A percentile compares a stretch with the other conserved stretches of the same genome.
These are phyloP conservation scores for Clarkia xantiana DNA, from an alignment of 345 rosid species.

Conservation along the genomic window DNA sequence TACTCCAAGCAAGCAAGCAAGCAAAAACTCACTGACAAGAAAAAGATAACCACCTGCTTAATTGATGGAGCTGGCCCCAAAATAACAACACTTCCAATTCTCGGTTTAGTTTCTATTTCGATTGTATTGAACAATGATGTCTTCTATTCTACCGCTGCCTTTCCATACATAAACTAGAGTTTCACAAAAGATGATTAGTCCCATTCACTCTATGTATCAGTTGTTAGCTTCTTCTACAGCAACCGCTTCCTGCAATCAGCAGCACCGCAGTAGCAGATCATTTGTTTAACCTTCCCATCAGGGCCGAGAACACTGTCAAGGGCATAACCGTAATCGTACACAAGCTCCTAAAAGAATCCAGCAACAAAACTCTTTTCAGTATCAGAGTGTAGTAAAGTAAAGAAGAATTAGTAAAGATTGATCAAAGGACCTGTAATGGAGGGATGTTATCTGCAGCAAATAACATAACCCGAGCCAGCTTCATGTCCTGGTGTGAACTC, in stretches of 20 bases:
- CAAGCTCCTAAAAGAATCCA: slow-evolving; percentile 52
- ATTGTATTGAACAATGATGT: no score
- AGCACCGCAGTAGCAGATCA: slow-evolving; percentile 74
- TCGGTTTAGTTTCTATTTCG: no score
- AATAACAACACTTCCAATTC: no score
- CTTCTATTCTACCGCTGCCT: no score
- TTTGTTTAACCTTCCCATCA: slow-evolving; percentile 53
- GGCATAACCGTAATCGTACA: slow-evolving; percentile 80
- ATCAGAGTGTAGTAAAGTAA: background rate
- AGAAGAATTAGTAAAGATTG: background rate
- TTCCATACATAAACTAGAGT: no score
- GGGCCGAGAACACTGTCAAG: slow-evolving; percentile 64
- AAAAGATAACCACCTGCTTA: no score
- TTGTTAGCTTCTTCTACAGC: slow-evolving; percentile 23
- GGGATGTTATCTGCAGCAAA: slow-evolving; percentile 95
- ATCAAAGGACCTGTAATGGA: slow-evolving; percentile 55
- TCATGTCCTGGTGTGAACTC: slow-evolving; percentile 67
- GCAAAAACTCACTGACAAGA: no score
- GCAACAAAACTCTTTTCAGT: background rate
- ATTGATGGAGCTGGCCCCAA: no score
- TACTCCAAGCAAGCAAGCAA: no score
- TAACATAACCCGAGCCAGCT: slow-evolving; percentile 72
- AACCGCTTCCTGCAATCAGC: slow-evolving; percentile 55
- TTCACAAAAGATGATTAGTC: no score
- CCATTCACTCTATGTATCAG: background rate